Evolutionary conservation across 116 monocot genomes (phyloP).

Genomic region (Papilionanthe hybrid): DNA sequence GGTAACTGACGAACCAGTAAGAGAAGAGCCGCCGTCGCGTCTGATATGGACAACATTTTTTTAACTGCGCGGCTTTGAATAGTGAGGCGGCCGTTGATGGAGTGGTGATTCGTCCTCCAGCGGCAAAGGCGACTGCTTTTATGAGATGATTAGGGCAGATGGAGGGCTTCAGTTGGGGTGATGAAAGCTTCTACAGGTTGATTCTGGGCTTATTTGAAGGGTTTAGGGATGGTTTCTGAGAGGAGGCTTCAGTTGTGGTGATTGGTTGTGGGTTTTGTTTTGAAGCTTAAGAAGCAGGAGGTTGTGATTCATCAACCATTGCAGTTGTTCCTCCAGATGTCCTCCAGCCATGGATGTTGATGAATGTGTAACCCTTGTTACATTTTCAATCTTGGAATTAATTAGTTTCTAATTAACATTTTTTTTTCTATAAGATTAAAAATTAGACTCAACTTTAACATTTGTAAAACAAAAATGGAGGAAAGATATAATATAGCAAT

Average conservation of each 20-base stretch:
- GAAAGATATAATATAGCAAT: no score
- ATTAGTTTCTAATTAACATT: no score
- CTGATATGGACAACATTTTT: constrained; percentile 37
- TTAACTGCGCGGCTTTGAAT: constrained; percentile 47
- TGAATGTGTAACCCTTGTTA: constrained; percentile 24
- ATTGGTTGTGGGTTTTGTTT: constrained; percentile 16
- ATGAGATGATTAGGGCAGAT: constrained; percentile 23
- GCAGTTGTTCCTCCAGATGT: not conserved
- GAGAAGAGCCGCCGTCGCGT: constrained; percentile 9
- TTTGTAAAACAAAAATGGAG: no score
- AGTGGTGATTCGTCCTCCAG: constrained; percentile 41
- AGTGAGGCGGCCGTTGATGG: constrained; percentile 29
- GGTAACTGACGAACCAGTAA: constrained; percentile 4
- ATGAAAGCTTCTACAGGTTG: constrained; percentile 12
- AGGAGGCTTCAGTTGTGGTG: not conserved
- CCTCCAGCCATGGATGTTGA: constrained; percentile 21
- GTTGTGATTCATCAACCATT: not conserved
- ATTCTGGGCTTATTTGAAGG: constrained; percentile 24
- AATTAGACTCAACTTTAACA: no score
- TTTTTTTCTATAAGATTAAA: no score
- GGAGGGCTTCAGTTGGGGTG: constrained; percentile 4
- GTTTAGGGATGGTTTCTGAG: constrained; percentile 21
- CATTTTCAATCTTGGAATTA: not conserved
- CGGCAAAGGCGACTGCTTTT: constrained; percentile 42
- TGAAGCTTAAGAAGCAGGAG: constrained; percentile 19